These are phyloP conservation scores for Mortierella sp. DNA, from an alignment of 371 early-diverging fungal species.

Conservation along the genomic window DNA sequence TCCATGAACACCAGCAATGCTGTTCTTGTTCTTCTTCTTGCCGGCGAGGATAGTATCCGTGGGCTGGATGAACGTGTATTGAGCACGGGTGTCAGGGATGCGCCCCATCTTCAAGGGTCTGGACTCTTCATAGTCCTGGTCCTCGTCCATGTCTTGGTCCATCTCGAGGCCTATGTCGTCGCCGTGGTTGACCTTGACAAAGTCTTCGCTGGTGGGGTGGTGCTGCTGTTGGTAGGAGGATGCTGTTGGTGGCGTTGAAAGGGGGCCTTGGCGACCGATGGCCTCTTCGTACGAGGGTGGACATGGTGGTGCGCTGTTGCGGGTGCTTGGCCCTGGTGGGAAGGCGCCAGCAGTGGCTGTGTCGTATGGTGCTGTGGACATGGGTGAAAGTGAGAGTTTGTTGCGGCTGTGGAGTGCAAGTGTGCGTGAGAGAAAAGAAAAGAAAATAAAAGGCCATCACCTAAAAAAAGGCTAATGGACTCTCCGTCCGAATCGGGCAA, in stretches of 20 bases:
- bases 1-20: too few species aligned
- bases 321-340: not conserved
- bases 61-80: conserved; percentile 49
- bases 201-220: not conserved
- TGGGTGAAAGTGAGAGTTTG: not conserved
- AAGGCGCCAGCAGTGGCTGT: not conserved
- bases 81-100: conserved; percentile 29
- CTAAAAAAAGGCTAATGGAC: too few species aligned
- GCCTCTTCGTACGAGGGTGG: conserved; percentile 48
- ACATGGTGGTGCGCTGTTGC: not conserved
- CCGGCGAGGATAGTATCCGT: conserved; percentile 19
- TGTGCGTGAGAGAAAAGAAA: too few species aligned
- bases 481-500: too few species aligned
- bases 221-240: not conserved
- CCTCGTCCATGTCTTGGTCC: conserved; percentile 33
- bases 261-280: conserved; percentile 14
- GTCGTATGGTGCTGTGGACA: not conserved
- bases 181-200: not conserved
- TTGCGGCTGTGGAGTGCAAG: not conserved
- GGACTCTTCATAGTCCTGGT: conserved; percentile 47
- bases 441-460: too few species aligned
- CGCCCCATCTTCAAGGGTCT: conserved; percentile 42
- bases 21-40: not conserved
- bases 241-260: not conserved
- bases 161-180: not conserved